Conservation (phyloP, 1,284 basidiomycete genomes). For the Microbotryum scabiosae region DNA sequence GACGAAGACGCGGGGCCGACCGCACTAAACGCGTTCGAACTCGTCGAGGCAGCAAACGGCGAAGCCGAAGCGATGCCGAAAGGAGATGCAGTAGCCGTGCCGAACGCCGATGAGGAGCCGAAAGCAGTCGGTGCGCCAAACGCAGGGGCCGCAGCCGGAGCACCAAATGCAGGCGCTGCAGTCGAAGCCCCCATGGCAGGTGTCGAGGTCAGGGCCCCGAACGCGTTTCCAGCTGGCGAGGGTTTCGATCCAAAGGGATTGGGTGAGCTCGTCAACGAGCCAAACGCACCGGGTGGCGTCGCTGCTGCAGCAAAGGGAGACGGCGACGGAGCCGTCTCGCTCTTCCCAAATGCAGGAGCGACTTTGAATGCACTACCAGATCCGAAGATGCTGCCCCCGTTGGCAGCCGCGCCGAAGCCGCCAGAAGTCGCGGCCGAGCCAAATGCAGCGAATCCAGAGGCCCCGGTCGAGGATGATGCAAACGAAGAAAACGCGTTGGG, state of each 20-base stretch:
- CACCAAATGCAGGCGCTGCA: background rate
- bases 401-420: slow-evolving; percentile 8
- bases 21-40: slow-evolving; percentile 4
- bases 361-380: background rate
- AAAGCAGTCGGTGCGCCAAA: slow-evolving; percentile 2
- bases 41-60: background rate
- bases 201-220: too few species aligned
- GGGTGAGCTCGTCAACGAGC: too few species aligned
- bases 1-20: background rate
- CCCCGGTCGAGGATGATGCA: background rate
- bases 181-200: too few species aligned
- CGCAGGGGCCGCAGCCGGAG: background rate
- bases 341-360: background rate
- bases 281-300: too few species aligned
- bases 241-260: too few species aligned
- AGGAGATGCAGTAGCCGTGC: background rate
- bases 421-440: background rate
- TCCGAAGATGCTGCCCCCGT: background rate
- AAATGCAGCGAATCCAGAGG: slow-evolving; percentile 14
- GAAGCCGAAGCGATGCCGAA: background rate
- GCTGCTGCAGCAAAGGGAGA: too few species aligned
- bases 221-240: too few species aligned
- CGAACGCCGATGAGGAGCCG: background rate
- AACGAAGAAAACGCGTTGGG: background rate
- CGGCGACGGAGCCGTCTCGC: too few species aligned